Conservation (phyloP, 2,329 filamentous ascomycete species). For the Dryadomyces sulphureus region DNA sequence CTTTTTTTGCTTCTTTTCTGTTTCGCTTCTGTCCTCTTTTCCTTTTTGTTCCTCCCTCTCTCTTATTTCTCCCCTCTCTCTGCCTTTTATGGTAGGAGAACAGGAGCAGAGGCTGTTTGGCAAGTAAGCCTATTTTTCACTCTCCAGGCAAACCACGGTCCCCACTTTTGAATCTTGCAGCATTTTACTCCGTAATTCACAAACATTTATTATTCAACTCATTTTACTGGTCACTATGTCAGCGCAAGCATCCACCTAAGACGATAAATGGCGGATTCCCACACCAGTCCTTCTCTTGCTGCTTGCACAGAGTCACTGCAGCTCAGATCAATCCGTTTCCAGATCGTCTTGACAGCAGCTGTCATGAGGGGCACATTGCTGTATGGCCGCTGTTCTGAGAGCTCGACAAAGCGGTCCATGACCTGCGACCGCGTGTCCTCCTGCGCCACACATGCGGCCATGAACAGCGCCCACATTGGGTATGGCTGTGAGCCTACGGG, state of each 20-base stretch:
- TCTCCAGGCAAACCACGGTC: too few relatives aligned
- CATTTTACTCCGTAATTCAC: too few relatives aligned
- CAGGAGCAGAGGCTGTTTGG: too few relatives aligned
- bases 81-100: too few relatives aligned
- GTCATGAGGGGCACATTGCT: constrained; percentile 3
- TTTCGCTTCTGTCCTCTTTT: not conserved
- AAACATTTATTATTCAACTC: too few relatives aligned
- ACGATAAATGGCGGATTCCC: constrained; percentile 2
- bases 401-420: not conserved
- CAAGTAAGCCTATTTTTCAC: too few relatives aligned
- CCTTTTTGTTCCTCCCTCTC: not conserved
- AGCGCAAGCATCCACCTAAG: constrained; percentile 3
- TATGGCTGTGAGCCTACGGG: constrained; percentile 3
- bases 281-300: not conserved
- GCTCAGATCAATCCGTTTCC: constrained; percentile 2
- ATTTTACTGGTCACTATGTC: not conserved
- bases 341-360: constrained; percentile 1
- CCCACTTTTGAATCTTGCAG: too few relatives aligned
- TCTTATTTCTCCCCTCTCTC: too few relatives aligned
- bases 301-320: too few relatives aligned
- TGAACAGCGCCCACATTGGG: constrained; percentile 5
- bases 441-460: constrained; percentile 3
- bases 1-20: not conserved
- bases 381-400: not conserved
- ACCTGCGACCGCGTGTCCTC: constrained; percentile 1